Evolutionary conservation across 352 stramenopile species (phyloP), one percentile per base, ranked within the genome.

Genomic region (Pythium aquatile): DNA sequence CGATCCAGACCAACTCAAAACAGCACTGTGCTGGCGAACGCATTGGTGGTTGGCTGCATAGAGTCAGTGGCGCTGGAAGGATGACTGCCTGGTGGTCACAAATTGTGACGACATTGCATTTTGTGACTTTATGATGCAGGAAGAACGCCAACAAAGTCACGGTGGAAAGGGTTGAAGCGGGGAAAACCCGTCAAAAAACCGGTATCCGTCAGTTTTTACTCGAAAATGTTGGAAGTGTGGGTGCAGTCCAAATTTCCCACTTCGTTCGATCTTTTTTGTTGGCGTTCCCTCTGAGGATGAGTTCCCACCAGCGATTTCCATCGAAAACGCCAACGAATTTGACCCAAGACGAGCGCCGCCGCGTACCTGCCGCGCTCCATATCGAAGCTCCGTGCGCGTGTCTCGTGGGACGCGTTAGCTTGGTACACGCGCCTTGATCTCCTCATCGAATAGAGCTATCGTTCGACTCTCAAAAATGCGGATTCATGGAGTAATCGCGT

Each of bases 221-320:
- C 20, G 20, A 24, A 24, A 24, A 24, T 24, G 20, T 24, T 42
- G 37, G 37, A 13, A n/a, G 37, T 10, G 14, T 51, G 44, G 44
- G 44, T 51, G 20, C 44, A 14, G 17, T 13, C 8, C 40, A 9
- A 7, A n/a, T 46, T 46, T 46, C 5, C 14, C 9, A 49, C 16
- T 49, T 49, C 10, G 44, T 51, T 51, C 44, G 44, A 51, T 51
- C 44, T 51, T 51, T 51, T 51, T 51, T 51, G 44, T 51, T 51
- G 44, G 44, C 44, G 42, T 49, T 49, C 17, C 42, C 16, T 28
- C 24, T 32, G 16, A 49, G 11, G 6, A 49, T 49, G 42, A 26
- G 42, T 49, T 28, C 5, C 9, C 16, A 3, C 26, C 8, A 5
- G 14, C 40, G 40, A 26, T 5, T 47, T 26, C 40, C 16, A 47